phyloP scores from a whole-genome alignment of 2,329 filamentous ascomycete species.

The Ophiostoma pallidulum region DNA sequence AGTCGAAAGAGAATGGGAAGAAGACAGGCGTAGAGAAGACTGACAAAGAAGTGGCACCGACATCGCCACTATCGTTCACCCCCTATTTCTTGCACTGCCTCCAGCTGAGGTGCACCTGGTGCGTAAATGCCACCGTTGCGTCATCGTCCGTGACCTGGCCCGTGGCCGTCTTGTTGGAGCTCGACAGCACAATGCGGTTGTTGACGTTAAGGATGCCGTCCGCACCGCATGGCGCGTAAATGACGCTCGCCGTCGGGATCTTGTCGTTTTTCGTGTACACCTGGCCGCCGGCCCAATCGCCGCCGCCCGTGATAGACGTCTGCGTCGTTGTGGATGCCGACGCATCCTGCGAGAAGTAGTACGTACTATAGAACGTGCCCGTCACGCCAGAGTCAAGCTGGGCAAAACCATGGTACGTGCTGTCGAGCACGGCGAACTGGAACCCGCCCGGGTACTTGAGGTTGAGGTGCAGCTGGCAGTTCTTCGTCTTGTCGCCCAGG shows the following conservation, averaged over 20 bases:
- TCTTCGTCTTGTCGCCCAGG: constrained; percentile 32
- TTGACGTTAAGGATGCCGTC: constrained; percentile 38
- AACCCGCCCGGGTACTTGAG: constrained; percentile 38
- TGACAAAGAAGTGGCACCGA: too few species aligned
- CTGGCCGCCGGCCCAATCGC: constrained; percentile 32
- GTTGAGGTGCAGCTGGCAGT: constrained; percentile 38
- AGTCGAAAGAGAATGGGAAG: too few species aligned
- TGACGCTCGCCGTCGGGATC: constrained; percentile 34
- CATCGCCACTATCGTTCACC: background rate
- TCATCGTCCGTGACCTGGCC: constrained; percentile 37
- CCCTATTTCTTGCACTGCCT: constrained; percentile 20
- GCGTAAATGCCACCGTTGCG: constrained; percentile 34
- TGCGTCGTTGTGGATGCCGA: constrained; percentile 34
- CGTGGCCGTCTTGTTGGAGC: constrained; percentile 26
- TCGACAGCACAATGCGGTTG: constrained; percentile 35
- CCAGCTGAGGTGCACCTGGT: constrained; percentile 35
- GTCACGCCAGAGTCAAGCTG: constrained; percentile 36
- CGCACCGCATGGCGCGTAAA: constrained; percentile 37
- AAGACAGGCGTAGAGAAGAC: too few species aligned
- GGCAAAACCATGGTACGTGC: constrained; percentile 40
- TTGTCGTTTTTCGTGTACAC: constrained; percentile 38
- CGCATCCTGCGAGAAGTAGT: constrained; percentile 39
- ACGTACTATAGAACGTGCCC: constrained; percentile 36
- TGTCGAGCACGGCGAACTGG: constrained; percentile 37
- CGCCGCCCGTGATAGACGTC: constrained; percentile 34